A percentile compares a stretch with the other conserved stretches of the same genome.
These are phyloP conservation scores for Myxozyma monticola DNA, from an alignment of 805 yeast species.

Conservation along the genomic window DNA sequence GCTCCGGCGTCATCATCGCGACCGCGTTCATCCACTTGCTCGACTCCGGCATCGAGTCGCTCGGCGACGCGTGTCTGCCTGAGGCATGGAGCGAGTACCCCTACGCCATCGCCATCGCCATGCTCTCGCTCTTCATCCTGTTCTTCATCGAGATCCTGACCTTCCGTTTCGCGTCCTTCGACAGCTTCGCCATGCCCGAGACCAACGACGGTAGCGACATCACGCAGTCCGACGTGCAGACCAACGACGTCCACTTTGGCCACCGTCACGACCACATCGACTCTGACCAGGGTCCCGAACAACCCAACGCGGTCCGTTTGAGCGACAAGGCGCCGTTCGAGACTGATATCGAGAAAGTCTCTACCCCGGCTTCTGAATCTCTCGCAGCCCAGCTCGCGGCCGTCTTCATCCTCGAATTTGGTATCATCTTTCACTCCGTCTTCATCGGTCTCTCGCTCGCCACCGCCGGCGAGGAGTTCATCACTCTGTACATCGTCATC, in stretches of 20 bases:
- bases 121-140: conserved; percentile 48
- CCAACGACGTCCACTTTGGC: conserved; percentile 27
- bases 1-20: conserved; percentile 75
- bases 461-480: conserved; percentile 74
- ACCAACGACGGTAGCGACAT: conserved; percentile 12
- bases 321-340: conserved; percentile 1
- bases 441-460: conserved; percentile 78
- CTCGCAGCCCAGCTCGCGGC: conserved; percentile 40
- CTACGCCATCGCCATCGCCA: conserved; percentile 57
- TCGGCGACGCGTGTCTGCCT: conserved; percentile 26
- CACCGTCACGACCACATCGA: conserved; percentile 29
- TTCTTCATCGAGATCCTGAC: conserved; percentile 53
- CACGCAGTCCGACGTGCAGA: conserved; percentile 1
- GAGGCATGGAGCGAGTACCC: conserved; percentile 50
- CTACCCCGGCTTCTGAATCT: conserved; percentile 7
- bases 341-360: conserved; percentile 12
- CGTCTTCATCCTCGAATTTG: conserved; percentile 67
- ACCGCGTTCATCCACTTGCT: conserved; percentile 65
- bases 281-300: conserved; percentile 15
- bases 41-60: conserved; percentile 26
- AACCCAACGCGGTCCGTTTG: conserved; percentile 8
- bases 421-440: conserved; percentile 79
- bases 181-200: conserved; percentile 3
- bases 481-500: conserved; percentile 61
- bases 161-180: conserved; percentile 41